Evolutionary conservation across 2,329 filamentous ascomycete genomes (phyloP).

Genomic region (Sclerotiophoma versabilis): DNA sequence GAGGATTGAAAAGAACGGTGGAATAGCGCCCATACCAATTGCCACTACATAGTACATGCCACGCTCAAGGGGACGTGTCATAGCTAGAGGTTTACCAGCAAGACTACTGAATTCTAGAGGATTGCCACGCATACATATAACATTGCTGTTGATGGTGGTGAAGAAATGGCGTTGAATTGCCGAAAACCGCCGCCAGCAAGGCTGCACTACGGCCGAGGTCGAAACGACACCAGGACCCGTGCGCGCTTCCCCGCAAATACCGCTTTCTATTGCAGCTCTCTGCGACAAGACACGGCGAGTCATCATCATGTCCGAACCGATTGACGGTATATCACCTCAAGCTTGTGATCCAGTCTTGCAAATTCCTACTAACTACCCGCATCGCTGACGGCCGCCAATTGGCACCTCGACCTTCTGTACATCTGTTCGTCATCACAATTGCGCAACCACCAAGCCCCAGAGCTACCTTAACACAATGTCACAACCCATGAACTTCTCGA

Average conservation of each 20-base stretch:
- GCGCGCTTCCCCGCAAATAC: conserved; percentile 15
- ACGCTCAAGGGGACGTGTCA: no score
- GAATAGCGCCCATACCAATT: no score
- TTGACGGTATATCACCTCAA: conserved; percentile 16
- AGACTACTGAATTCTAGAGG: no score
- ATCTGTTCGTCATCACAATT: not conserved
- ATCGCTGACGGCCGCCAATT: conserved; percentile 16
- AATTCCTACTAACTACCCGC: not conserved
- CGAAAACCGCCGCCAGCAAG: conserved; percentile 6
- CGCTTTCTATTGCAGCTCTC: not conserved
- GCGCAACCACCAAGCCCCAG: not conserved
- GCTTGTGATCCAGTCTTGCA: not conserved
- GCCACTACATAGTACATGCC: no score
- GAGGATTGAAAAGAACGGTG: not conserved
- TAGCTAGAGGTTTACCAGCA: no score
- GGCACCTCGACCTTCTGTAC: not conserved
- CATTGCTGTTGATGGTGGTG: not conserved
- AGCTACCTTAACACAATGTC: conserved; percentile 3
- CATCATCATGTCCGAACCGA: conserved; percentile 37
- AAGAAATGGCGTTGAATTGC: not conserved
- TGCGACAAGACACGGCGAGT: conserved; percentile 31
- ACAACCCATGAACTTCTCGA: conserved; percentile 54
- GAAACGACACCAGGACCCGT: conserved; percentile 1
- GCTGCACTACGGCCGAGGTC: conserved; percentile 8
- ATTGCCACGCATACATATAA: no score